Evolutionary conservation across 768 basidiomycete genomes (phyloP).

Genomic region (Holtermanniella nyarrowii): DNA sequence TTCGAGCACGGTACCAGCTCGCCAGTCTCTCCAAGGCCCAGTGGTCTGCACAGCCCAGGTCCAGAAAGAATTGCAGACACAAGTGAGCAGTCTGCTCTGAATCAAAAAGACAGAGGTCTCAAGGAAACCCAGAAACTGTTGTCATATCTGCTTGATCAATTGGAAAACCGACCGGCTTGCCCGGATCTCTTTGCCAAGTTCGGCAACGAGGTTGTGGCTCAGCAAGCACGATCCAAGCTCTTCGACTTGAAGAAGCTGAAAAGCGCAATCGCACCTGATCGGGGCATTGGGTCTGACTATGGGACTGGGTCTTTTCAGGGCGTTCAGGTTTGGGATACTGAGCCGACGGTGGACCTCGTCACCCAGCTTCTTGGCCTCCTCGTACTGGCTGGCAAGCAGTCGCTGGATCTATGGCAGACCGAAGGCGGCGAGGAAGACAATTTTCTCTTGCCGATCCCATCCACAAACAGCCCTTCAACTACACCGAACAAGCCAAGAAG

Average conservation of each 20-base stretch:
- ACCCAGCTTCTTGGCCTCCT: constrained; percentile 22
- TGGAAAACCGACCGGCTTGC: constrained; percentile 52
- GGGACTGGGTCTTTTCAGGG: constrained; percentile 7
- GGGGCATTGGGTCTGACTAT: constrained; percentile 8
- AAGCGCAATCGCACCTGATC: constrained; percentile 7
- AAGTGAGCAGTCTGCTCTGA: too few relatives aligned
- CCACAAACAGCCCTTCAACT: too few relatives aligned
- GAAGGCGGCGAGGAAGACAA: neutral
- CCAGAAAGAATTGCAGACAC: too few relatives aligned
- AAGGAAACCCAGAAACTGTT: constrained; percentile 62
- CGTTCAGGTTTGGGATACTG: constrained; percentile 21
- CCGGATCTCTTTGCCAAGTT: constrained; percentile 49
- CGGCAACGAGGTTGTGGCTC: constrained; percentile 27
- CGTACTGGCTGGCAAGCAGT: constrained; percentile 21
- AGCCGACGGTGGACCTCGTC: constrained; percentile 17
- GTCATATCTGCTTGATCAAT: constrained; percentile 53
- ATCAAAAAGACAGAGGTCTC: constrained; percentile 16
- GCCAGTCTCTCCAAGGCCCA: too few relatives aligned
- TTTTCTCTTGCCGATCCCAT: neutral
- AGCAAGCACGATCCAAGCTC: constrained; percentile 25
- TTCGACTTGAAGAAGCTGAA: constrained; percentile 18
- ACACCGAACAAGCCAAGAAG: constrained; percentile 12
- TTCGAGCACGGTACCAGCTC: too few relatives aligned
- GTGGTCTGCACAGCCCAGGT: too few relatives aligned
- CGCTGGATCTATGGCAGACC: constrained; percentile 13